Conservation (phyloP, 176 grass and related monocot species). For the Chrysopogon serrulatus region DNA sequence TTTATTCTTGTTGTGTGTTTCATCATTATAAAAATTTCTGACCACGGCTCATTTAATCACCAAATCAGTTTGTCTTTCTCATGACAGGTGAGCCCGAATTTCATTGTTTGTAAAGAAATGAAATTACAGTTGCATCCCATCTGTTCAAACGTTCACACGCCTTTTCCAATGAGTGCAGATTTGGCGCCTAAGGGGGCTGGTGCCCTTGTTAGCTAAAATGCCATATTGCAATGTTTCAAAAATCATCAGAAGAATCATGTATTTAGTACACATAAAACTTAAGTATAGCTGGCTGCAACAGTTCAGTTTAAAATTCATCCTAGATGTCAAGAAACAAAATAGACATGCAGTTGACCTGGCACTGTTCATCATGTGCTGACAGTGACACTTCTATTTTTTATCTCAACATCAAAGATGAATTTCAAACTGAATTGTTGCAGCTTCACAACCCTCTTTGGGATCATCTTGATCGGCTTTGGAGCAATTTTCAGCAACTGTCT, state of each 20-base stretch:
- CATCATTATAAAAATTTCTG: not conserved
- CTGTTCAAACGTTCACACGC: not conserved
- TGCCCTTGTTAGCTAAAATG: not conserved
- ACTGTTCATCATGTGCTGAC: no score
- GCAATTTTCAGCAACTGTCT: no score
- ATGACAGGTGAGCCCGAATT: not conserved
- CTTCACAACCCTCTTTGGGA: no score
- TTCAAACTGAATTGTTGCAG: no score
- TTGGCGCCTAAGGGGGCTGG: not conserved
- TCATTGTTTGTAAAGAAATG: not conserved
- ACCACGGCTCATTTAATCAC: not conserved
- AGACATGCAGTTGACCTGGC: no score
- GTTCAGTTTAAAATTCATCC: no score
- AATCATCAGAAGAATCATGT: not conserved
- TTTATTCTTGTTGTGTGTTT: constrained; percentile 10
- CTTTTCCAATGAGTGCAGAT: not conserved
- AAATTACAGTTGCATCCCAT: not conserved
- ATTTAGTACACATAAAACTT: not conserved
- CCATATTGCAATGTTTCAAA: not conserved
- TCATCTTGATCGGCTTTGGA: no score
- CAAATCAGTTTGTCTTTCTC: not conserved
- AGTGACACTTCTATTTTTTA: no score
- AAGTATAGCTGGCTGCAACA: not conserved
- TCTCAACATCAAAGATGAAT: no score
- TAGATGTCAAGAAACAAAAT: no score